Evolutionary conservation across 1,284 basidiomycete genomes (phyloP), one percentile per base, ranked within the genome.

Genomic region (Boletus sp.): DNA sequence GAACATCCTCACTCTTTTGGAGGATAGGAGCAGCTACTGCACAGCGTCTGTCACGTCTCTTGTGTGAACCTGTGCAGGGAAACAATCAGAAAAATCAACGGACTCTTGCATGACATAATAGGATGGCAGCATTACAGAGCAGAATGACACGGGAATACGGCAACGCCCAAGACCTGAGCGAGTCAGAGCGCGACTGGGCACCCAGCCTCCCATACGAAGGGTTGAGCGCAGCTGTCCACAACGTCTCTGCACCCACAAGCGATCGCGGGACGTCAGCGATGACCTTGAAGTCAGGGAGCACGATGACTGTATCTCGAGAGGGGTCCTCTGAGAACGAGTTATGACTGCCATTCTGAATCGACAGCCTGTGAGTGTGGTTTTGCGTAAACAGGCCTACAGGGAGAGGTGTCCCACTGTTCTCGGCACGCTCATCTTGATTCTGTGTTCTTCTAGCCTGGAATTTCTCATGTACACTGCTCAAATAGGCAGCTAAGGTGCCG

Each of bases 261-360:
- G 82, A 77, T 39, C 79, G 73, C 26, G 80, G 76, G 14, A 94
- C 80, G 44, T 84, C 83, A 5, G 78, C 75, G 19, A 92, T 77
- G 42, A 91, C 74, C 57, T 84, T 91, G 73, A 86, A 96, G 68
- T 97, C 94, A 5, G 94, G 94, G 60, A 97, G 83, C 2, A 96
- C 78, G 41, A 97, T 74, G 14, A 91, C 84, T 0, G 86, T 88
- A 51, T 91, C 84, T 37, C 73, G 68, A 44, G 79, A 74, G 44
- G 76, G 67, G 56, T 85, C 74, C 30, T 76, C 72, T 33, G 75
- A 78, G 39, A 87, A 64, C 10, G 84, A 80, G 41, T 73, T 72
- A 61, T 93, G 89, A 57, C 86, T 91, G 35, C 88, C 88, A 59
- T 93, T 88, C 25, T 91, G 75, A 41, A 94, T 83, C 6, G 88